Evolutionary conservation across 2,329 filamentous ascomycete genomes (phyloP).

Genomic region (Penicillium fuscoglaucum): DNA sequence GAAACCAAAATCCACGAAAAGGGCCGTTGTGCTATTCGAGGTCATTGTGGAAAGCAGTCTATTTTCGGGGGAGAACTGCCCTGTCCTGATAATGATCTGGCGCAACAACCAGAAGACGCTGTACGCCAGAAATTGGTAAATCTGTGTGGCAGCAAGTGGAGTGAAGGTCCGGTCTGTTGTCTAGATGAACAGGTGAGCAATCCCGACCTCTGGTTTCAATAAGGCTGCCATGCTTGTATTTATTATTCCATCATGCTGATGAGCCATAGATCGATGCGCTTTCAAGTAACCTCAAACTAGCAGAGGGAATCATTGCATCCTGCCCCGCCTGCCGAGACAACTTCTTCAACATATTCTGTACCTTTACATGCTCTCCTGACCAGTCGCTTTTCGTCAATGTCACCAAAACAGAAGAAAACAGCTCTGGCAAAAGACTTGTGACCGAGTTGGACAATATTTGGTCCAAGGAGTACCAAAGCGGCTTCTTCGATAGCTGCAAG

Average conservation of each 20-base stretch:
- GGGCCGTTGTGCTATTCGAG: constrained; percentile 85
- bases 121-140: constrained; percentile 76
- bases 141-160: constrained; percentile 87
- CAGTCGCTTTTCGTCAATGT: constrained; percentile 95
- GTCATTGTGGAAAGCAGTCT: constrained; percentile 85
- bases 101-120: constrained; percentile 69
- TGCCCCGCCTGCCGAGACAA: constrained; percentile 98
- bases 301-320: constrained; percentile 83
- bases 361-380: constrained; percentile 95
- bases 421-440: constrained; percentile 63
- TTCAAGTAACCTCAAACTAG: constrained; percentile 79
- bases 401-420: constrained; percentile 65
- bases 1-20: constrained; percentile 68
- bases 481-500: constrained; percentile 96
- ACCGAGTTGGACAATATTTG: constrained; percentile 89
- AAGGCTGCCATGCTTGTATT: too few species aligned
- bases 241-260: constrained; percentile 16
- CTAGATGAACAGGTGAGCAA: constrained; percentile 66
- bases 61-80: constrained; percentile 89
- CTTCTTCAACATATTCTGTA: constrained; percentile 98
- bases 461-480: constrained; percentile 76
- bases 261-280: constrained; percentile 68
- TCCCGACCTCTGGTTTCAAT: not conserved
- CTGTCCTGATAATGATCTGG: constrained; percentile 86
- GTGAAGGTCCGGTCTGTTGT: constrained; percentile 80